Evolutionary conservation across 1,284 basidiomycete species (phyloP), one percentile per base, ranked within the genome.

Genomic region (Trichosporon sp.): DNA sequence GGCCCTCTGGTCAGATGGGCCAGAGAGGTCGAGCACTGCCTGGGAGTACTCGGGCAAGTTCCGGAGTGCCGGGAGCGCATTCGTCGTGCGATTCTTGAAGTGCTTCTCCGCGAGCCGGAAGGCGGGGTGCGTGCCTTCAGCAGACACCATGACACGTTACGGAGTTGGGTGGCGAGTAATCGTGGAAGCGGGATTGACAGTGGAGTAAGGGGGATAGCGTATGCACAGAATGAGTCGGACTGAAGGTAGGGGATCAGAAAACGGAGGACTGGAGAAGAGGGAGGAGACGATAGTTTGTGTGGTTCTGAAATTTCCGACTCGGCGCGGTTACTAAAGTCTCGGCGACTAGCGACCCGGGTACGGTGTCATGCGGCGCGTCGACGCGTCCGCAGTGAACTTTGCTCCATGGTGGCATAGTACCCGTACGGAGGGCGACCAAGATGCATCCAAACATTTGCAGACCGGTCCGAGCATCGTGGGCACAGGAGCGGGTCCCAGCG

Each of bases 81-180:
- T 31, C 12, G 74, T 70, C 38, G 78, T 74, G 19, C 79, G 78
- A 70, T 78, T 80, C 75, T 84, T 84, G 77, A 81, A 84, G 74
- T 84, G 81, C 70, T 84, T 84, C 74, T 84, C 83, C 7, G 77
- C 72, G 4, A 73, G 73, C 1, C 83, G 77, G 71, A 84, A 84
- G 11, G 83, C 74, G 2, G 82, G 79, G 64, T 77, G 73, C n/a
- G 66, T 46, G 38, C 31, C 59, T 32, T 59, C 35, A 38, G 51
- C 11, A 38, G 56, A 68, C 31, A 35, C 32, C 32, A 35, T 56
- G 37, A 26, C 26, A 26, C 26, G 26, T 26, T 26, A 26, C 26
- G 26, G 26, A 26, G 26, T 26, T 26, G 26, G 26, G 26, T 26
- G 26, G 26, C 26, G 26, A 26, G 26, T 26, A 26, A 26, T 26